phyloP scores from a whole-genome alignment of 345 rosid genomes.

The Eucalyptus cloeziana region DNA sequence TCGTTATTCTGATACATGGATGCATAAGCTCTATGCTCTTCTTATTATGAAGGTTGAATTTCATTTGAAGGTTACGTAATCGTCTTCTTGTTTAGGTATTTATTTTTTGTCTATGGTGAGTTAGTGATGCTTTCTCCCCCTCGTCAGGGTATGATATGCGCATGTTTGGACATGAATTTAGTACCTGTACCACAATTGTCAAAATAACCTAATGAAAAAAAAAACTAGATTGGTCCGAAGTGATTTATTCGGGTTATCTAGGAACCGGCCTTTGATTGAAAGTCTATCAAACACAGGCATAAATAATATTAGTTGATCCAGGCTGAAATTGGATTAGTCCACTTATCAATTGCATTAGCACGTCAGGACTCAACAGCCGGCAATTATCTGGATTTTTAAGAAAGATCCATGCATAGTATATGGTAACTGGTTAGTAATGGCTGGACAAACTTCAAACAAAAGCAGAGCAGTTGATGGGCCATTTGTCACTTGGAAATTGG shows the following conservation, averaged over 20 bases:
- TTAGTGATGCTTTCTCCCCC: not conserved
- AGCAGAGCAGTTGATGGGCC: not conserved
- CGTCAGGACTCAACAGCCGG: not conserved
- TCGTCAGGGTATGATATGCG: not conserved
- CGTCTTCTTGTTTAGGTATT: not conserved
- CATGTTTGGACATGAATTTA: not conserved
- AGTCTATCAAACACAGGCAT: not conserved
- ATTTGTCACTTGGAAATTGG: not conserved
- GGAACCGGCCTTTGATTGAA: not conserved
- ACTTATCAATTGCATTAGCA: not conserved
- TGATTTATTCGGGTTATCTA: not conserved
- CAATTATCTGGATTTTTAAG: not conserved
- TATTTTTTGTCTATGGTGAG: not conserved
- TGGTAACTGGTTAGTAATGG: not conserved
- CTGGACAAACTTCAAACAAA: not conserved
- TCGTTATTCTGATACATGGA: not conserved
- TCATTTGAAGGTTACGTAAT: not conserved
- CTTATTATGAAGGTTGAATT: not conserved
- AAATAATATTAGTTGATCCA: not conserved
- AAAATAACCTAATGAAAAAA: not conserved
- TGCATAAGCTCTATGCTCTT: not conserved
- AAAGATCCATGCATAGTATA: not conserved
- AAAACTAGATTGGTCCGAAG: not conserved
- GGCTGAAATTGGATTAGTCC: not conserved
- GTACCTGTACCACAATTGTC: not conserved